Evolutionary conservation across 2,329 filamentous ascomycete genomes (phyloP).

Genomic region (Colletotrichum sp.): DNA sequence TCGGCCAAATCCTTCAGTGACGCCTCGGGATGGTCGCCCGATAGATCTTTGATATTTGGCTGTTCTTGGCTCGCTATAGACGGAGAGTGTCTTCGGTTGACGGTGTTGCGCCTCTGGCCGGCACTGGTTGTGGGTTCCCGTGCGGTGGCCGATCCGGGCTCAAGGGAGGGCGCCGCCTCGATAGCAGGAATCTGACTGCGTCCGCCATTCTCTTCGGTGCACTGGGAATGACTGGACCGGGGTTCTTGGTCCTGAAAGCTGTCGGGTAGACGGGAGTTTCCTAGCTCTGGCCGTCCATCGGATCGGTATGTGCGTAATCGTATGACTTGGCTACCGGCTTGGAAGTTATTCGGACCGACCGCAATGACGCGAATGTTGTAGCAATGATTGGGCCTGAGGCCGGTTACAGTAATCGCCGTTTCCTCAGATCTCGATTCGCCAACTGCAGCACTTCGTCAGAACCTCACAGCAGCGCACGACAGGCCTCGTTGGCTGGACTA

Average conservation of each 20-base stretch:
- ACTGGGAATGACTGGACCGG: conserved; percentile 3
- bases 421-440: conserved; percentile 82
- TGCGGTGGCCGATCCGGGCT: conserved; percentile 62
- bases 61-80: conserved; percentile 42
- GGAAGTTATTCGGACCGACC: conserved; percentile 89
- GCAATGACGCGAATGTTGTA: conserved; percentile 95
- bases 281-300: conserved; percentile 66
- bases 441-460: conserved; percentile 51
- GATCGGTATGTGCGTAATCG: conserved; percentile 77
- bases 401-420: conserved; percentile 88
- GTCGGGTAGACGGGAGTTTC: conserved; percentile 59
- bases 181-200: conserved; percentile 58
- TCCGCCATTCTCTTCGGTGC: conserved; percentile 47
- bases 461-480: background rate
- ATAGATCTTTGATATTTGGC: conserved; percentile 47
- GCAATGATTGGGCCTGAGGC: conserved; percentile 83
- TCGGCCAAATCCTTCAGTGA: conserved; percentile 80
- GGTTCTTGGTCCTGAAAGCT: conserved; percentile 60
- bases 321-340: conserved; percentile 84
- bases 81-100: conserved; percentile 73
- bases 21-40: conserved; percentile 62
- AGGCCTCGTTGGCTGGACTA: conserved; percentile 33
- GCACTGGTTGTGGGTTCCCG: conserved; percentile 61
- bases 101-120: conserved; percentile 64
- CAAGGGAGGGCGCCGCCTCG: conserved; percentile 66